A percentile compares a stretch with the other conserved stretches of the same genome.
These are phyloP conservation scores for Nicotiana undulata DNA, from an alignment of 257 asterid genomes.

Conservation along the genomic window DNA sequence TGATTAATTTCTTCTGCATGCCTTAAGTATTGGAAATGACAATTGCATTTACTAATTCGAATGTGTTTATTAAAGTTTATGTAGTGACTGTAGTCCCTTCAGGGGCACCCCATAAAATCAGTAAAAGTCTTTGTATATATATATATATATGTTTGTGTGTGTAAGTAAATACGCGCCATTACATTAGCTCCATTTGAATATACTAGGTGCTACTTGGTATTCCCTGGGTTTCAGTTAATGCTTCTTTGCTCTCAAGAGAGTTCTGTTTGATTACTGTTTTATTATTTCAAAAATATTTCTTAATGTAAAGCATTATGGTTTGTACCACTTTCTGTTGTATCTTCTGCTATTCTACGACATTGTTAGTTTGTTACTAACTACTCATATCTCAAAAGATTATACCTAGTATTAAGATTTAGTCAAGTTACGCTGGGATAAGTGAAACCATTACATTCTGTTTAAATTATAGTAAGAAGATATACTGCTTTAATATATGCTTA, in stretches of 20 bases:
- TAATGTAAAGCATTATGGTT: not conserved
- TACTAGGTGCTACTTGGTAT: not conserved
- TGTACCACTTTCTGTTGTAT: not conserved
- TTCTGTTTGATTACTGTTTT: not conserved
- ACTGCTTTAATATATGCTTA: not conserved
- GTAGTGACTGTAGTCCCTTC: too few species aligned
- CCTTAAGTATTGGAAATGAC: not conserved
- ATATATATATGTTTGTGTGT: not conserved
- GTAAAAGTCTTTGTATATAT: too few species aligned
- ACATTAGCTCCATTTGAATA: not conserved
- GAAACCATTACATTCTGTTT: not conserved
- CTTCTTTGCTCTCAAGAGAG: not conserved
- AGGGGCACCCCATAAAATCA: too few species aligned
- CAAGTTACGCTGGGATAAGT: not conserved
- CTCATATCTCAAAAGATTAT: not conserved
- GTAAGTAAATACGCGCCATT: not conserved
- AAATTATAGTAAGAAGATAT: not conserved
- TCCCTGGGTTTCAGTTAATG: not conserved
- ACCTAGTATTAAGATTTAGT: not conserved
- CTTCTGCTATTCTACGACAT: not conserved
- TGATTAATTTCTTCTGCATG: not conserved
- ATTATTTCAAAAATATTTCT: not conserved
- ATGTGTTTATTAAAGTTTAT: not conserved
- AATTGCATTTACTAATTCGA: not conserved
- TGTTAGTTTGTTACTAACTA: too few species aligned